Base-by-base conservation (phyloP, 2,329 filamentous ascomycete species). In the Aspergillus novofumigatus region DNA sequence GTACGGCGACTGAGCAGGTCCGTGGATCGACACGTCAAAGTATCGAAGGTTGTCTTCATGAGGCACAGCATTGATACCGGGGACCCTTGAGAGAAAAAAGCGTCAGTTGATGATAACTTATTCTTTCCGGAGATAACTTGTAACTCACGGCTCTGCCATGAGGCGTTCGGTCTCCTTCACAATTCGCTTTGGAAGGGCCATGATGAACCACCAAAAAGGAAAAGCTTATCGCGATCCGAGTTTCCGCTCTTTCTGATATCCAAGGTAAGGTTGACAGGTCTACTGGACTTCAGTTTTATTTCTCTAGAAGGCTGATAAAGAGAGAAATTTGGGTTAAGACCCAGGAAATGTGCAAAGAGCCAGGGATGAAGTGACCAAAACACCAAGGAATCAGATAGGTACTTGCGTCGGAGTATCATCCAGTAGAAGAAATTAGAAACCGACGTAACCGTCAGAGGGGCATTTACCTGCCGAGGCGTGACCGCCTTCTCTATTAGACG, bases 101-200 rank as follows among this genome's bases (percentile, higher is more conserved):
- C 25, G 55, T 51, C 55, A 60, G 54, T 62, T 11, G 50, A 21
- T 35, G 14, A 53, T 51, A n/a, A 5, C 20, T n/a, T 49, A 32
- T 44, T 51, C n/a, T 11, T 11, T 20, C 32, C 17, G 20, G 42
- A 48, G 3, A 14, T 45, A 1, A 20, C 29, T n/a, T 26, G 17
- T 29, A 17, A 47, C 90, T 77, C 83, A 96, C 91, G 94, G 94
- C 78, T 99, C 94, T 62, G 91, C 90, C 86, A 96, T 92, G 66
- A 99, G 84, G 71, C 94, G 88, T 80, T 99, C 93, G 21, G 94
- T 99, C 84, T 99, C 95, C 80, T 99, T 99, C 72, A 97, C 85
- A 71, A 99, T 99, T 72, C 94, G 85, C 83, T 99, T 99, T 32
- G 94, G 93, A 64, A 99, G 82, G 62, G 91, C 87, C 90, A 77